Conservation (phyloP, 2,329 filamentous ascomycete genomes). For the Ascomycota sp. region DNA sequence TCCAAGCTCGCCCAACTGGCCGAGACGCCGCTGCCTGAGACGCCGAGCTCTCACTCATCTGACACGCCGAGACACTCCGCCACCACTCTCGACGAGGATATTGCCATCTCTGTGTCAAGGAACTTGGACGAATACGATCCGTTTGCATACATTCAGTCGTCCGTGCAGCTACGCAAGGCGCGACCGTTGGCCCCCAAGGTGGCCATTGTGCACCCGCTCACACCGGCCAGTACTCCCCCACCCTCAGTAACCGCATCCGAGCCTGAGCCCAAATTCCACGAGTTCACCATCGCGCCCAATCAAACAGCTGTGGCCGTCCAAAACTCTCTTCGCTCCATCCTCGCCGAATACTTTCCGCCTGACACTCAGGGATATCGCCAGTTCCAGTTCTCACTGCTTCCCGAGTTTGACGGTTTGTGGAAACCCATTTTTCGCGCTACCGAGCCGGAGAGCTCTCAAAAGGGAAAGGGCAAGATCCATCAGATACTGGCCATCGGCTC, state of each 20-base stretch:
- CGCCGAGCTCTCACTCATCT: slow-evolving; percentile 5
- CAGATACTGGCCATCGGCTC: slow-evolving; percentile 39
- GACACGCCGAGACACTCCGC: background rate
- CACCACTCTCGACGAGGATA: background rate
- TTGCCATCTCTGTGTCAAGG: background rate
- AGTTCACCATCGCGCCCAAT: slow-evolving; percentile 18
- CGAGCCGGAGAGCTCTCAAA: slow-evolving; percentile 8
- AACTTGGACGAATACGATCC: slow-evolving; percentile 24
- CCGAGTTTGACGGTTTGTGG: slow-evolving; percentile 30
- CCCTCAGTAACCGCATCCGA: slow-evolving; percentile 7
- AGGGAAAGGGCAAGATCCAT: slow-evolving; percentile 22
- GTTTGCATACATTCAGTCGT: slow-evolving; percentile 16
- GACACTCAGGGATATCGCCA: slow-evolving; percentile 25
- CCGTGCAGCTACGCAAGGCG: slow-evolving; percentile 7
- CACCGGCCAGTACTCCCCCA: slow-evolving; percentile 22
- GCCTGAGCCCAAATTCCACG: slow-evolving; percentile 21
- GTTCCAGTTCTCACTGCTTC: slow-evolving; percentile 24
- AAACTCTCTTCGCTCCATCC: slow-evolving; percentile 32
- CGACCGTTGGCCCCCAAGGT: slow-evolving; percentile 6
- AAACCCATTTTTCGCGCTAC: slow-evolving; percentile 26
- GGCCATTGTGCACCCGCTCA: slow-evolving; percentile 16
- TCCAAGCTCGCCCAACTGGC: slow-evolving; percentile 5
- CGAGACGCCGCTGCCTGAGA: slow-evolving; percentile 7
- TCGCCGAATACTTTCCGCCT: slow-evolving; percentile 29
- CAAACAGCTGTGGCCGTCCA: slow-evolving; percentile 33